These are phyloP conservation scores for Pseudogymnoascus sp. DNA, from an alignment of 2,329 filamentous ascomycete species.

Conservation along the genomic window DNA sequence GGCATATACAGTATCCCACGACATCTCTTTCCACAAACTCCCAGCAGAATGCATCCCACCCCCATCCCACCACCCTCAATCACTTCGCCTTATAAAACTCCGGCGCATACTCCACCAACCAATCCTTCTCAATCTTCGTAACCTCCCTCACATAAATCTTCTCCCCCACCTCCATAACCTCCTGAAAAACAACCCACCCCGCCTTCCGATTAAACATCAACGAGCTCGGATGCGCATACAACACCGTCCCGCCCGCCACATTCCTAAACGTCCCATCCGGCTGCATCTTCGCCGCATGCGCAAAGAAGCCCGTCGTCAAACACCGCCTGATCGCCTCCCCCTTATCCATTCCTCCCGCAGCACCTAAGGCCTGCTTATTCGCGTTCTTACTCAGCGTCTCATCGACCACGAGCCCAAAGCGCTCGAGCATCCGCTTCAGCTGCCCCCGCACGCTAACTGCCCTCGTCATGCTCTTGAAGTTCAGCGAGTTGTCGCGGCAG, in stretches of 20 bases:
- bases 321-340: conserved; percentile 74
- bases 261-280: conserved; percentile 83
- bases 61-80: not conserved
- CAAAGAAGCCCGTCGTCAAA: conserved; percentile 83
- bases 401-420: conserved; percentile 65
- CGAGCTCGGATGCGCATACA: conserved; percentile 85
- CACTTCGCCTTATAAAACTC: conserved; percentile 54
- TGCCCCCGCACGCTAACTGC: conserved; percentile 83
- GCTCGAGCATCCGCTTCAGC: conserved; percentile 76
- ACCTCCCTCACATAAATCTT: conserved; percentile 90
- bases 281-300: conserved; percentile 89
- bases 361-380: conserved; percentile 25
- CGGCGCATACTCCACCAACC: conserved; percentile 81
- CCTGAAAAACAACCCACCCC: conserved; percentile 93
- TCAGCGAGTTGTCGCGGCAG: conserved; percentile 78
- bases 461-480: conserved; percentile 73
- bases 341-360: conserved; percentile 36
- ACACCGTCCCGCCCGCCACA: conserved; percentile 65
- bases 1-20: not conserved
- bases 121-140: conserved; percentile 88
- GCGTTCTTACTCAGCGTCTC: conserved; percentile 44
- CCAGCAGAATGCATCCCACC: not conserved
- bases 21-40: not conserved
- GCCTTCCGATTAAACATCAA: conserved; percentile 95
- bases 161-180: conserved; percentile 78